Evolutionary conservation across 306 rosid genomes (phyloP).

Genomic region (Lotus japonicus): DNA sequence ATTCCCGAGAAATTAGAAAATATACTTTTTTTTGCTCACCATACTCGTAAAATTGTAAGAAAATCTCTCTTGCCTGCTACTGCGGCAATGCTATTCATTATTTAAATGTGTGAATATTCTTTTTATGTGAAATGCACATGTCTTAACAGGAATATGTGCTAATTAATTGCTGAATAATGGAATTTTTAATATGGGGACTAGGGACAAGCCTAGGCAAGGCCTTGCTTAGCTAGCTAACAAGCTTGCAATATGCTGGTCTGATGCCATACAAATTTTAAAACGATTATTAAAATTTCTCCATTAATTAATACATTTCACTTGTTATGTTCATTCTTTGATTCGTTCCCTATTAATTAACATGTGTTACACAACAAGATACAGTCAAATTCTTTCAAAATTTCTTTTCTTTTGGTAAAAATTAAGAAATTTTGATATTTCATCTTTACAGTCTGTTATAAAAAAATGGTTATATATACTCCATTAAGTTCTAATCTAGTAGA

Average conservation of each 20-base stretch:
- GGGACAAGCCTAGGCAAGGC: conserved; percentile 18
- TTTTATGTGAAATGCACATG: conserved; percentile 35
- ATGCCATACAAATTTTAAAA: not conserved
- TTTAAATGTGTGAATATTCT: conserved; percentile 29
- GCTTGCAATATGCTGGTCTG: conserved; percentile 10
- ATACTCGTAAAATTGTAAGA: conserved; percentile 16
- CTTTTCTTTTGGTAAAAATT: no score
- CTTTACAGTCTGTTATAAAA: no score
- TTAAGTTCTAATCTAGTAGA: no score
- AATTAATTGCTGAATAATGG: conserved; percentile 14
- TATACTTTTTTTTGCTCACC: not conserved
- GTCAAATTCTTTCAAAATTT: no score
- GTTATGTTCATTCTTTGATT: not conserved
- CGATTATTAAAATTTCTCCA: not conserved
- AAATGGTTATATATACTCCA: no score
- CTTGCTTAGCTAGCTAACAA: conserved; percentile 26
- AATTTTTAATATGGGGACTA: conserved; percentile 17
- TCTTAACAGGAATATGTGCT: conserved; percentile 31
- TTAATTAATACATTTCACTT: no score
- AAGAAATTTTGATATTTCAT: no score
- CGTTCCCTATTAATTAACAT: no score
- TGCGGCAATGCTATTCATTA: not conserved
- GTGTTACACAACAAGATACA: no score
- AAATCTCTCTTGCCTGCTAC: conserved; percentile 23
- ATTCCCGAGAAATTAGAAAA: conserved; percentile 15